A percentile compares a stretch with the other conserved stretches of the same genome.
Evolutionary conservation across 306 rosid species (phyloP).

Genomic region (Vigna mungo): DNA sequence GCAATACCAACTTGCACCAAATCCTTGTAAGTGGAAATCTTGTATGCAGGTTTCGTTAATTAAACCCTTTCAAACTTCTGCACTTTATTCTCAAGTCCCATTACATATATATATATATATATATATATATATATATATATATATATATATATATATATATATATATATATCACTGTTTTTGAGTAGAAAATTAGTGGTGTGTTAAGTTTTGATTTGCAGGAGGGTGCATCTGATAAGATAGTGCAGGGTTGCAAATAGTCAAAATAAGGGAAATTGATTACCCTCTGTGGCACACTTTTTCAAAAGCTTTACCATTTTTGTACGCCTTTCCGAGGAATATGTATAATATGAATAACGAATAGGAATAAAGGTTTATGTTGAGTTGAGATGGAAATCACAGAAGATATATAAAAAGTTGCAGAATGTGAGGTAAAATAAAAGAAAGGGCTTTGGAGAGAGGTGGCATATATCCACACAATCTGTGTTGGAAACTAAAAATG

Average conservation of each 20-base stretch:
- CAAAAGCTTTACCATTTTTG: conserved; percentile 25
- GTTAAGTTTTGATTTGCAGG: background rate
- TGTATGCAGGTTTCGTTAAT: background rate
- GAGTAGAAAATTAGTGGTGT: background rate
- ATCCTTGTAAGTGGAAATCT: conserved; percentile 30
- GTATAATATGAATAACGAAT: conserved; percentile 25
- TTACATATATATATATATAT: background rate
- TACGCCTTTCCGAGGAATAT: conserved; percentile 28
- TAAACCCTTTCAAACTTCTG: conserved; percentile 28
- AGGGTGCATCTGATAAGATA: background rate
- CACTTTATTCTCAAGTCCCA: conserved; percentile 43
- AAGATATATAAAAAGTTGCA: background rate
- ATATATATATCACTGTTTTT: no score
- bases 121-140: no score
- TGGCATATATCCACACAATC: conserved; percentile 42
- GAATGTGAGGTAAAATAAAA: background rate
- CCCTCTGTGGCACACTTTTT: conserved; percentile 4
- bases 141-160: no score
- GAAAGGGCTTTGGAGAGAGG: conserved; percentile 12
- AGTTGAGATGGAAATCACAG: background rate
- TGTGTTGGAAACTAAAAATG: conserved; percentile 36
- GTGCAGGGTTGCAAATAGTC: background rate
- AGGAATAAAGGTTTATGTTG: conserved; percentile 4
- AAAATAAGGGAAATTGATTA: conserved; percentile 19
- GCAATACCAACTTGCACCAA: conserved; percentile 43